These are phyloP conservation scores for Fusarium foetens DNA, from an alignment of 2,329 filamentous ascomycete species.

Conservation along the genomic window DNA sequence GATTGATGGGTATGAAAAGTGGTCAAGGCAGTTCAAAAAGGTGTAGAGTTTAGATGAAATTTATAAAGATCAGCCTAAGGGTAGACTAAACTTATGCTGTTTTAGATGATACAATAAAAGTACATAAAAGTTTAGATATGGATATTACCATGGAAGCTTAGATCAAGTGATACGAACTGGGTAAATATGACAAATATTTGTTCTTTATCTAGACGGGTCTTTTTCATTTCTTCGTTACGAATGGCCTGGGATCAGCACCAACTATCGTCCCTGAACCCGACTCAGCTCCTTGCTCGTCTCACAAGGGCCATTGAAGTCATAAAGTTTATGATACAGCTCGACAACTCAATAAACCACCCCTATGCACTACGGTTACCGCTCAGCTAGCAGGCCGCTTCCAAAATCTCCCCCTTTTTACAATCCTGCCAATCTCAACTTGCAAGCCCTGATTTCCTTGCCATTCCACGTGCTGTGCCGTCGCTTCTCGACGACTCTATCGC, in stretches of 20 bases:
- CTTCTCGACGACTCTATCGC: conserved; percentile 39
- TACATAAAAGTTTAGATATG: neutral
- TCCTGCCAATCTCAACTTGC: conserved; percentile 42
- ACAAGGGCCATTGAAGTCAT: conserved; percentile 29
- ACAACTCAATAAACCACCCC: conserved; percentile 12
- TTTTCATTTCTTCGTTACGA: conserved; percentile 36
- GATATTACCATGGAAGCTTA: neutral
- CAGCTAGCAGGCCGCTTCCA: conserved; percentile 23
- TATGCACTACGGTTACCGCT: conserved; percentile 7
- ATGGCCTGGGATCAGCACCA: conserved; percentile 14
- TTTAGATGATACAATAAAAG: neutral
- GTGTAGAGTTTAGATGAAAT: conserved; percentile 9
- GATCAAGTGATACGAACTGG: neutral
- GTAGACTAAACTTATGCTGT: neutral
- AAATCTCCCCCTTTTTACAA: conserved; percentile 4
- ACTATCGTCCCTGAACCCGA: conserved; percentile 10
- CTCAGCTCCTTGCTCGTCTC: conserved; percentile 9
- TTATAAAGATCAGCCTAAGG: neutral
- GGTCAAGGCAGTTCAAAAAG: conserved; percentile 56
- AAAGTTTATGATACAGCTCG: conserved; percentile 38
- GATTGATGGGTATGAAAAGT: conserved; percentile 67
- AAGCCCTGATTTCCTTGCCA: conserved; percentile 3
- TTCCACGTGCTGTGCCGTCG: conserved; percentile 24
- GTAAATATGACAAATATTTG: conserved; percentile 10
- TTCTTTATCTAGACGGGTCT: conserved; percentile 12